A percentile compares a stretch with the other conserved stretches of the same genome.
phyloP scores from a whole-genome alignment of 768 basidiomycete genomes.

The Ramaria sp. region DNA sequence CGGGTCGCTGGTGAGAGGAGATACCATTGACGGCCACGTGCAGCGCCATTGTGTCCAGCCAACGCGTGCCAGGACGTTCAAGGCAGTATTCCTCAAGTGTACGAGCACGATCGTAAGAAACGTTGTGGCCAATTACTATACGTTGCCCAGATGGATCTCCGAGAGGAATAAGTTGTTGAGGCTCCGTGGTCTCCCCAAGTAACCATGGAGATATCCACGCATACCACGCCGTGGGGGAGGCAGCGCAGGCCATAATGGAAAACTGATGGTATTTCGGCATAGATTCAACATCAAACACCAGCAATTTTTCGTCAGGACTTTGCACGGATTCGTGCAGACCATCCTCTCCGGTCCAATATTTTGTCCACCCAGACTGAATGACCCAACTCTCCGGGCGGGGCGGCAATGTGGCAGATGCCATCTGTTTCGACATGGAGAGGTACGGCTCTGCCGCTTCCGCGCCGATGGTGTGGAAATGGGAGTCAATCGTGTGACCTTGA shows the following conservation, averaged over 20 bases:
- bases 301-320: conserved; percentile 59
- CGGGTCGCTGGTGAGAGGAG: conserved; percentile 87
- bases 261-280: conserved; percentile 75
- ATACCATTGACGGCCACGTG: conserved; percentile 93
- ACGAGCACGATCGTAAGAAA: conserved; percentile 85
- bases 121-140: conserved; percentile 86
- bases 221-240: conserved; percentile 81
- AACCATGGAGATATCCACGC: conserved; percentile 95
- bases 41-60: conserved; percentile 89
- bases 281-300: conserved; percentile 92
- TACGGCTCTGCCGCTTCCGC: conserved; percentile 61
- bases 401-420: conserved; percentile 43
- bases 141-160: conserved; percentile 39
- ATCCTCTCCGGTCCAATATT: conserved; percentile 60
- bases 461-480: conserved; percentile 86
- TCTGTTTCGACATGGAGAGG: conserved; percentile 52
- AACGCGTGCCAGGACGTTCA: conserved; percentile 57
- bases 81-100: conserved; percentile 76
- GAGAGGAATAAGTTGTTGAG: conserved; percentile 63
- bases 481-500: conserved; percentile 69
- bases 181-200: conserved; percentile 45
- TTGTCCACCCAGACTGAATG: conserved; percentile 73
- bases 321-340: conserved; percentile 71
- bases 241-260: conserved; percentile 84
- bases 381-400: conserved; percentile 47